Evolutionary conservation across 768 basidiomycete genomes (phyloP).

Genomic region (Suillus brevipes): DNA sequence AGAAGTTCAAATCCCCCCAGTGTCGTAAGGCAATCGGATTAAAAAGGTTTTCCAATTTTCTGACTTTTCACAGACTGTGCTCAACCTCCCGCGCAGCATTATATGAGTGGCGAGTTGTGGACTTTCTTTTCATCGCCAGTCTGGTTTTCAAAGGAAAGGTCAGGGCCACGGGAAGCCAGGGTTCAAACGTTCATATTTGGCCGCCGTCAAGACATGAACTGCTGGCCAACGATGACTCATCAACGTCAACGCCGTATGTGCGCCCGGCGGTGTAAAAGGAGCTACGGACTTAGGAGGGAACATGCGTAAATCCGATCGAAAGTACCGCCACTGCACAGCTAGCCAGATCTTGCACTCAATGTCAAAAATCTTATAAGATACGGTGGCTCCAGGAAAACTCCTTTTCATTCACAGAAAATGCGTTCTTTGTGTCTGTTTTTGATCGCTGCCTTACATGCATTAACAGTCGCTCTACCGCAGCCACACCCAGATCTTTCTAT

Average conservation of each 20-base stretch:
- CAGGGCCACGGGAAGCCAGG: neutral
- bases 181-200: neutral
- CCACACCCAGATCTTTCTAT: conserved; percentile 16
- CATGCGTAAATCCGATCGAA: neutral
- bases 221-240: neutral
- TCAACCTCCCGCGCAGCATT: neutral
- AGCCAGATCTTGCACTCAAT: neutral
- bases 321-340: neutral
- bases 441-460: conserved; percentile 14
- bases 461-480: conserved; percentile 18
- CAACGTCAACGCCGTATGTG: neutral
- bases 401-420: conserved; percentile 10
- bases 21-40: neutral
- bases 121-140: neutral
- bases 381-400: neutral
- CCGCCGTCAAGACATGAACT: neutral
- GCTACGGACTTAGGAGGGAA: neutral
- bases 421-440: conserved; percentile 6
- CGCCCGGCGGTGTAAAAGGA: neutral
- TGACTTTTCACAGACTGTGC: neutral
- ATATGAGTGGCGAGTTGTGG: neutral
- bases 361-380: neutral
- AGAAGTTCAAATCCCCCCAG: neutral
- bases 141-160: neutral
- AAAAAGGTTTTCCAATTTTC: neutral